Base-by-base conservation (phyloP, 1,284 basidiomycete genomes). In the Xerocomus tenax region DNA sequence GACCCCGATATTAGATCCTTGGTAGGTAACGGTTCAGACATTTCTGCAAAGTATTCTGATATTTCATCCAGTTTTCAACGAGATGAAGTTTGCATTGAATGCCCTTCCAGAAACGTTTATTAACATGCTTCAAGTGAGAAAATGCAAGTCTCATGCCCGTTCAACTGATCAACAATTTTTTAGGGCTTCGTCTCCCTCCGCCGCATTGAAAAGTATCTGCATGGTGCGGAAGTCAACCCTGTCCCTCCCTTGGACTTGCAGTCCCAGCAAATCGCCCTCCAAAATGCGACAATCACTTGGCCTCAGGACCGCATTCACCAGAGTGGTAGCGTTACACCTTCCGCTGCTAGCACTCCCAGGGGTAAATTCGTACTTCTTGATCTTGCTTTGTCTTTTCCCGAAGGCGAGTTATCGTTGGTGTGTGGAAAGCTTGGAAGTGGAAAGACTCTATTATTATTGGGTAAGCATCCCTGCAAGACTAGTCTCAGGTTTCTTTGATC, bases 81-180 rank as follows among this genome's bases (percentile, higher is more conserved):
- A 95, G 68, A 82, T 96, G 71, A 84, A 84, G 55, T 89, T 83
- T 58, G 84, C 85, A 1, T 74, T 92, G 41, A 91, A 87, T 58
- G 85, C 87, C 1, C 75, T 96, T 2, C 92, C 92, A 0, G 92
- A 95, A 65, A 91, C 89, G 0, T 82, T 94, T 58, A 90, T 95
- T 62, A 86, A 89, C 60, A 78, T 89, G 69, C 74, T 93, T 9
- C 89, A 91, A 69, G 83, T 81, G 51, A 44, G 66, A 55, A 36
- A 10, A 42, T 26, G 5, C 6, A 4, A 12, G 3, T 1, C 12
- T 39, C 19, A 36, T 42, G 23, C 13, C 26, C 8, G 32, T 12
- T 26, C 23, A 44, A 26, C 21, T 47, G 30, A 55, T 49, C 26
- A 51, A 18, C 41, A 2, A 34, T 35, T 30, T 60, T n/a, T 57